phyloP scores from a whole-genome alignment of 768 basidiomycete species.

The Suillus tomentosus region DNA sequence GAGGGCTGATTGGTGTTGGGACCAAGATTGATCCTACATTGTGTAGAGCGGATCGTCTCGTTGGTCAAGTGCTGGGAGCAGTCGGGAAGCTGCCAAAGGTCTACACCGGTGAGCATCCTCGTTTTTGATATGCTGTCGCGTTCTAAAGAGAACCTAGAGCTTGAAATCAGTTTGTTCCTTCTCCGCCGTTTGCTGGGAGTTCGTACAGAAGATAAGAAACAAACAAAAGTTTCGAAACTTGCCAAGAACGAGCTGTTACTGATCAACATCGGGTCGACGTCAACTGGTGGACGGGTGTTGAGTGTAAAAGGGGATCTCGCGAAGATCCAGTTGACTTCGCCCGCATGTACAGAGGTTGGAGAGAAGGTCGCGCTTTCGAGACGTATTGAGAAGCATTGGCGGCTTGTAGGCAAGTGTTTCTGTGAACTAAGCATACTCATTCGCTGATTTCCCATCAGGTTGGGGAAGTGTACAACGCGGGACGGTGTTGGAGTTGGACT shows the following conservation, averaged over 20 bases:
- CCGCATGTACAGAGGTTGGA: conserved; percentile 94
- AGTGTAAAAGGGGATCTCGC: conserved; percentile 94
- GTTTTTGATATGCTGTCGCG: neutral
- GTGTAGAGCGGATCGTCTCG: conserved; percentile 94
- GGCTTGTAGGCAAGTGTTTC: conserved; percentile 77
- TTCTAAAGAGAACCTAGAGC: conserved; percentile 47
- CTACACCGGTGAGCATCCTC: conserved; percentile 65
- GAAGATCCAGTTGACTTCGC: conserved; percentile 90
- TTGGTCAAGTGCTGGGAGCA: conserved; percentile 94
- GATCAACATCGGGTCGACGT: conserved; percentile 98
- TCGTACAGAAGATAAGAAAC: conserved; percentile 98
- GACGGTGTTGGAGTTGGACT: conserved; percentile 80
- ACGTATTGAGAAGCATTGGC: conserved; percentile 98
- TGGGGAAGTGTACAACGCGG: conserved; percentile 87
- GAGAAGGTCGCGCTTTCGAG: conserved; percentile 97
- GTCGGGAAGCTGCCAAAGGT: conserved; percentile 94
- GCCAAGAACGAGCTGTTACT: conserved; percentile 89
- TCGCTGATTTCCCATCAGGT: conserved; percentile 32
- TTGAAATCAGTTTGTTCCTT: conserved; percentile 92
- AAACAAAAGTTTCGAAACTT: conserved; percentile 92
- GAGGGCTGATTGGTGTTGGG: conserved; percentile 97
- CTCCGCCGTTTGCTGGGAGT: conserved; percentile 96
- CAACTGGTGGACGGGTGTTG: conserved; percentile 93
- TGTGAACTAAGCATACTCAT: neutral
- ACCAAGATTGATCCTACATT: conserved; percentile 96